A percentile compares a stretch with the other conserved stretches of the same genome.
Evolutionary conservation across 768 basidiomycete genomes (phyloP).

Genomic region (Cyclocybe cylindracea): DNA sequence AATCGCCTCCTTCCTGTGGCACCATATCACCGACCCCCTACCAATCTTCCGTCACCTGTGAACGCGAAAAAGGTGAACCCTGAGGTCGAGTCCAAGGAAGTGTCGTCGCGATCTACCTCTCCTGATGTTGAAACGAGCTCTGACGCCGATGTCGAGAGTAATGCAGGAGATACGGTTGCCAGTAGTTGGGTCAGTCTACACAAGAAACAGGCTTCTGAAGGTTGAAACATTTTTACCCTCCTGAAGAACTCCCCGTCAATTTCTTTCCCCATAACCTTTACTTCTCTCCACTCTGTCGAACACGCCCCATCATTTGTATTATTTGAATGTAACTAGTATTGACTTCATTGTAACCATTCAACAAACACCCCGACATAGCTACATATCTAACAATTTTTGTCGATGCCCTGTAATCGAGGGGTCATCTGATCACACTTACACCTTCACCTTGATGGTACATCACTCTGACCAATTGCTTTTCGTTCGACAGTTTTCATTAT

Average conservation of each 20-base stretch:
- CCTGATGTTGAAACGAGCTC: slow-evolving; percentile 50
- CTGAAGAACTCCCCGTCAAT: neutral
- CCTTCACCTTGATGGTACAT: neutral
- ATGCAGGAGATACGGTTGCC: slow-evolving; percentile 52
- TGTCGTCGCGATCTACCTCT: slow-evolving; percentile 9
- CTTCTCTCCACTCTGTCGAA: slow-evolving; percentile 3
- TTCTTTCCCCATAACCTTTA: neutral
- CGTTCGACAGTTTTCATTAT: neutral
- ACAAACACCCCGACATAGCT: neutral
- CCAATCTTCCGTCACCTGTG: slow-evolving; percentile 28
- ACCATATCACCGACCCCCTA: slow-evolving; percentile 40
- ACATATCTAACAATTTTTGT: neutral
- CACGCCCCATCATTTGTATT: too few relatives aligned
- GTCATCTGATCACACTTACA: neutral
- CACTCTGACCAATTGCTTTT: neutral
- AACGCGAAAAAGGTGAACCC: slow-evolving; percentile 11
- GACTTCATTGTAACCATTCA: neutral
- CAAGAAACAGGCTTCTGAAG: slow-evolving; percentile 13
- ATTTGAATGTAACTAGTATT: too few relatives aligned
- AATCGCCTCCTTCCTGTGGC: slow-evolving; percentile 59
- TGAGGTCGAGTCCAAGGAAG: slow-evolving; percentile 9
- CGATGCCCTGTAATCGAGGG: neutral
- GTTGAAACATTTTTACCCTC: neutral
- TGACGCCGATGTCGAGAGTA: slow-evolving; percentile 72
- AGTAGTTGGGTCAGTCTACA: slow-evolving; percentile 73